A percentile compares a stretch with the other conserved stretches of the same genome.
These are phyloP conservation scores for Paramarasmius palmivorus DNA, from an alignment of 1,284 basidiomycete species.

Conservation along the genomic window DNA sequence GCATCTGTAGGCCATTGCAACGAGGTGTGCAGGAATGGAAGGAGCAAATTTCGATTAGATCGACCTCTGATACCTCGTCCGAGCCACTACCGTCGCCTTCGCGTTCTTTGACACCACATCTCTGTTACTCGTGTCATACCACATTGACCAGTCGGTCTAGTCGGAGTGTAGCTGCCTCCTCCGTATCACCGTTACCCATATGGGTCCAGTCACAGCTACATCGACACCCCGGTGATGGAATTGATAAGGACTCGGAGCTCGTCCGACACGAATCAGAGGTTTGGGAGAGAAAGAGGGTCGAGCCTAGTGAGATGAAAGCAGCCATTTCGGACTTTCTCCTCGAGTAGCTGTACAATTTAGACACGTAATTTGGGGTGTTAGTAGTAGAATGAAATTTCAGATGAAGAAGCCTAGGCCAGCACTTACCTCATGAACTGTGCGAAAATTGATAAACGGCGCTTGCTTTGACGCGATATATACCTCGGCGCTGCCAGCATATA, in stretches of 20 bases:
- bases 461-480: too few species aligned
- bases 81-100: conserved; percentile 19
- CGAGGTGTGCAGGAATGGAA: conserved; percentile 75
- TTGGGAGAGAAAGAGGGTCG: conserved; percentile 21
- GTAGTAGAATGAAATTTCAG: too few species aligned
- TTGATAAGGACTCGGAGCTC: background rate
- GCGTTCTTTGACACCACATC: conserved; percentile 43
- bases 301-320: conserved; percentile 27
- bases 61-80: conserved; percentile 38
- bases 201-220: conserved; percentile 31
- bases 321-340: conserved; percentile 37
- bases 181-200: conserved; percentile 30
- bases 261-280: conserved; percentile 11
- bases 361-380: too few species aligned
- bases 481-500: background rate
- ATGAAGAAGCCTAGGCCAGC: too few species aligned
- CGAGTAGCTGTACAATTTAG: too few species aligned
- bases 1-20: conserved; percentile 60
- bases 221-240: background rate
- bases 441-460: too few species aligned
- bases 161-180: conserved; percentile 31
- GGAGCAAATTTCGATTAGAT: conserved; percentile 67
- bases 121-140: conserved; percentile 80
- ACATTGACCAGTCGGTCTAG: conserved; percentile 66
- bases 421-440: too few species aligned